phyloP scores from a whole-genome alignment of 2,329 filamentous ascomycete species.

The Monilinia fructicola region DNA sequence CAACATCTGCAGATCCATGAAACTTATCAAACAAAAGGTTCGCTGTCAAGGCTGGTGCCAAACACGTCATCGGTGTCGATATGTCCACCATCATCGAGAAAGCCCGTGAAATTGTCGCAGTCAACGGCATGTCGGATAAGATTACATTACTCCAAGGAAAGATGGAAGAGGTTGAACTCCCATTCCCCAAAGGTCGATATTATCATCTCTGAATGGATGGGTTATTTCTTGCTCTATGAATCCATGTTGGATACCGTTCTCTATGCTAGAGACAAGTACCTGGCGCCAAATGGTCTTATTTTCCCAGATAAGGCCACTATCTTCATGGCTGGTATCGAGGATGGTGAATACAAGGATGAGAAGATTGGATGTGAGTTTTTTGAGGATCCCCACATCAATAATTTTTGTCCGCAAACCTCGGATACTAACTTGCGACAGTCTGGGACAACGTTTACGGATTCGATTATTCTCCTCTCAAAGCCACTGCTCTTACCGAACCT shows the following conservation, averaged over 20 bases:
- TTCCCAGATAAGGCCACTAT: constrained; percentile 99
- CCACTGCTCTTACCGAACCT: constrained; percentile 89
- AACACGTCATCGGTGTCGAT: constrained; percentile 97
- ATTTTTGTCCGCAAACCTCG: constrained; percentile 8
- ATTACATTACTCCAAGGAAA: constrained; percentile 98
- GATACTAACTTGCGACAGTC: constrained; percentile 56
- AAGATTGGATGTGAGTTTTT: constrained; percentile 89
- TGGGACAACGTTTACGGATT: constrained; percentile 99
- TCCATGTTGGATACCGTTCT: constrained; percentile 98
- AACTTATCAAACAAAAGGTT: constrained; percentile 62
- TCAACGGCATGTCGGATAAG: constrained; percentile 90
- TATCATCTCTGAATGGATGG: constrained; percentile 99
- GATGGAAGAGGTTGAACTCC: constrained; percentile 97
- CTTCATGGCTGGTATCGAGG: constrained; percentile 94
- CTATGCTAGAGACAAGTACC: constrained; percentile 91
- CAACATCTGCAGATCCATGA: neutral
- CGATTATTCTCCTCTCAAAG: constrained; percentile 91
- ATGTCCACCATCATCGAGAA: constrained; percentile 99
- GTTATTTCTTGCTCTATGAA: constrained; percentile 98
- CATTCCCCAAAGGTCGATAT: constrained; percentile 95
- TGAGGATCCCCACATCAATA: neutral
- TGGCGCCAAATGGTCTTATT: constrained; percentile 83
- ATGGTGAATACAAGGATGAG: constrained; percentile 99
- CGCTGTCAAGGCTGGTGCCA: constrained; percentile 90
- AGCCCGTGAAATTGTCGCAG: constrained; percentile 88